Evolutionary conservation across 208 protist species (phyloP), one percentile per base, ranked within the genome.

Genomic region (Trypanosoma mega): DNA sequence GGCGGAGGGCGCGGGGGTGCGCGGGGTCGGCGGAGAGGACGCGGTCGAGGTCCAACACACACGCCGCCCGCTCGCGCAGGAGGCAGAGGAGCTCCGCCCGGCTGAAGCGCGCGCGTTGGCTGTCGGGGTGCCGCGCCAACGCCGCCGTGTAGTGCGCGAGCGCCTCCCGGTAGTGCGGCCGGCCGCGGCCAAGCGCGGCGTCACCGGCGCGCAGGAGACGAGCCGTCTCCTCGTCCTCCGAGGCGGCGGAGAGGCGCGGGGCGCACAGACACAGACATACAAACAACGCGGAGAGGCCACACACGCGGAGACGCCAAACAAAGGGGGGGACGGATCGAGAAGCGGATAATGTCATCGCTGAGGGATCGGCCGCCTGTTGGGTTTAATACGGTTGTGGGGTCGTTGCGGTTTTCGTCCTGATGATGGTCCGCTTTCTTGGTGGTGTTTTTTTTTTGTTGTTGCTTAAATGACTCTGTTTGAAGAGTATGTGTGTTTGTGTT

Each of bases 111-210:
- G 68, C 86, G 11, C 86, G 85, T 51, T 77, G 63, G 52, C 74
- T 93, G 1, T 41, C 31, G 2, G 83, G 81, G 46, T 75, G 75
- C 11, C 80, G 76, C 1, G 83, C 43, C 9, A 92, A 67, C 0
- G 80, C 86, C 54, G 77, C 80, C 0, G 86, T 93, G 58, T 93
- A 96, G 64, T 92, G 92, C 21, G 76, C 74, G n/a, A 96, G 60
- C 18, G 90, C 90, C 34, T 93, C 86, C 31, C 80, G 83, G 64
- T 93, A 96, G 18, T 84, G 67, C 16, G 43, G 37, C 26, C 82
- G 77, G 0, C 89, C 89, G 30, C 81, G 55, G 21, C 83, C 74
- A 8, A 96, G 51, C 3, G 77, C 75, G 46, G 76, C 70, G 63
- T 96, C 90, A 11, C 84, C 90, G 0, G 77, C 82, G 0, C 70